Conservation (phyloP, 495 filamentous ascomycete species). For the Usnea hakonensis region DNA sequence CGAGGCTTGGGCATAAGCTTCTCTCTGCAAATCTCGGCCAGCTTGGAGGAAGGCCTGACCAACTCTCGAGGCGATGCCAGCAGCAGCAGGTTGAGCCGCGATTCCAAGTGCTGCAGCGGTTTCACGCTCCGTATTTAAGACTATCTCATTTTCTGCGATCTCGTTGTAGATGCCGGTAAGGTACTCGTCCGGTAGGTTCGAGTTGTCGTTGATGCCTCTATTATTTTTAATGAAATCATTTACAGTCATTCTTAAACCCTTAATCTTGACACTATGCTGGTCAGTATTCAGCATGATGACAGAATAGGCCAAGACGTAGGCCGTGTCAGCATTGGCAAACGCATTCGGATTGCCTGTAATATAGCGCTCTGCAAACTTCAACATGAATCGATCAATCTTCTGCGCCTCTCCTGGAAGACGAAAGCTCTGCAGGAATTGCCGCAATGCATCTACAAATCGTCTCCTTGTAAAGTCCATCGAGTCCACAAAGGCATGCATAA, state of each 20-base stretch:
- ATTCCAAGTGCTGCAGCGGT: slow-evolving; percentile 67
- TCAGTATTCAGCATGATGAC: slow-evolving; percentile 98
- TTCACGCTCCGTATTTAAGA: slow-evolving; percentile 84
- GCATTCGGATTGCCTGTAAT: slow-evolving; percentile 91
- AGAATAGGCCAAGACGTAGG: slow-evolving; percentile 91
- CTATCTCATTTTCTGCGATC: slow-evolving; percentile 85
- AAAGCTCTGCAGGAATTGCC: slow-evolving; percentile 90
- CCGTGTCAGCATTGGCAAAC: slow-evolving; percentile 96
- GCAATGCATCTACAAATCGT: slow-evolving; percentile 86
- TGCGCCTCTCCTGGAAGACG: slow-evolving; percentile 92
- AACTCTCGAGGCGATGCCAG: slow-evolving; percentile 72
- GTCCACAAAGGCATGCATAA: slow-evolving; percentile 98
- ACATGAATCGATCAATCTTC: slow-evolving; percentile 99
- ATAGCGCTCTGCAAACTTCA: slow-evolving; percentile 97
- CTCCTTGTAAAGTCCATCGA: slow-evolving; percentile 89
- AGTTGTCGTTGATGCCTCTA: slow-evolving; percentile 93
- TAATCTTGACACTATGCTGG: slow-evolving; percentile 82
- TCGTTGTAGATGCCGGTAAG: slow-evolving; percentile 84
- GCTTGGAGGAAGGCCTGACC: slow-evolving; percentile 86
- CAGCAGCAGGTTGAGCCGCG: slow-evolving; percentile 50
- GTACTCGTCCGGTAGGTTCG: slow-evolving; percentile 89
- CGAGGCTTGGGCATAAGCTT: slow-evolving; percentile 88
- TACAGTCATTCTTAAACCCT: slow-evolving; percentile 74
- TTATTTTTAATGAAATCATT: slow-evolving; percentile 99
- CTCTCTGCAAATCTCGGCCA: slow-evolving; percentile 82